Percentiles rank a stretch among this genome's conserved stretches.
These are phyloP conservation scores for Talaromyces liani DNA, from an alignment of 495 filamentous ascomycete genomes.

Conservation along the genomic window DNA sequence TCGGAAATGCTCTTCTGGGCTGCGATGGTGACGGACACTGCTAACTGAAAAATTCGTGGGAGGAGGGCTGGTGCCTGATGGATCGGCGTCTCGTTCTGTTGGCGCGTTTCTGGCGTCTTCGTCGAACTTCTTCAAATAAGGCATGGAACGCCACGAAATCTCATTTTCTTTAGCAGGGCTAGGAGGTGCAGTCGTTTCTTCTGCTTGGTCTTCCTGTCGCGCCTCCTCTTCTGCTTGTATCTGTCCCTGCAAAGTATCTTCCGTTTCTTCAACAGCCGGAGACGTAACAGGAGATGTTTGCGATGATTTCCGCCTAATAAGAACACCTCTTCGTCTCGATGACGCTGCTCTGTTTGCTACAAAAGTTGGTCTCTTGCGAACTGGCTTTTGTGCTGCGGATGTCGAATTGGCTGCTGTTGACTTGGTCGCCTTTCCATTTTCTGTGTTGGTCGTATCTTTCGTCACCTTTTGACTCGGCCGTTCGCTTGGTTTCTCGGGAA, in stretches of 20 bases:
- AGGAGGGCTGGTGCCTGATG: slow-evolving; percentile 4
- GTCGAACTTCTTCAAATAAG: slow-evolving; percentile 2
- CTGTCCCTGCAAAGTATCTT: neutral
- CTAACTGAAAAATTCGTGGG: slow-evolving; percentile 8
- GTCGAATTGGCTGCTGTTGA: neutral
- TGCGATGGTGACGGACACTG: slow-evolving; percentile 9
- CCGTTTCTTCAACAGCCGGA: slow-evolving; percentile 1
- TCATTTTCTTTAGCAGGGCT: slow-evolving; percentile 1
- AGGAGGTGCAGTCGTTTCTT: neutral
- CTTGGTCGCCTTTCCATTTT: neutral
- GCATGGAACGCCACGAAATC: slow-evolving; percentile 1
- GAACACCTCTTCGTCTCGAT: slow-evolving; percentile 32
- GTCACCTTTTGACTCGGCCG: neutral
- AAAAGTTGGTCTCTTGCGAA: slow-evolving; percentile 26
- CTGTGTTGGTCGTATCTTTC: neutral
- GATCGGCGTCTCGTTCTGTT: neutral
- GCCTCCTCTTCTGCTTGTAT: neutral
- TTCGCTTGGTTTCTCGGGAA: slow-evolving; percentile 5
- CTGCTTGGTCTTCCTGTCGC: neutral
- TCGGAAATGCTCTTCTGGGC: neutral
- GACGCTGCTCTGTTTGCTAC: slow-evolving; percentile 22
- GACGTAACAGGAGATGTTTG: slow-evolving; percentile 15
- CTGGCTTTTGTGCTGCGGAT: slow-evolving; percentile 9
- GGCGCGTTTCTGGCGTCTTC: neutral
- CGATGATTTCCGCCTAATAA: slow-evolving; percentile 37